Evolutionary conservation across 2,329 filamentous ascomycete genomes (phyloP).

Genomic region (Biscogniauxia sp.): DNA sequence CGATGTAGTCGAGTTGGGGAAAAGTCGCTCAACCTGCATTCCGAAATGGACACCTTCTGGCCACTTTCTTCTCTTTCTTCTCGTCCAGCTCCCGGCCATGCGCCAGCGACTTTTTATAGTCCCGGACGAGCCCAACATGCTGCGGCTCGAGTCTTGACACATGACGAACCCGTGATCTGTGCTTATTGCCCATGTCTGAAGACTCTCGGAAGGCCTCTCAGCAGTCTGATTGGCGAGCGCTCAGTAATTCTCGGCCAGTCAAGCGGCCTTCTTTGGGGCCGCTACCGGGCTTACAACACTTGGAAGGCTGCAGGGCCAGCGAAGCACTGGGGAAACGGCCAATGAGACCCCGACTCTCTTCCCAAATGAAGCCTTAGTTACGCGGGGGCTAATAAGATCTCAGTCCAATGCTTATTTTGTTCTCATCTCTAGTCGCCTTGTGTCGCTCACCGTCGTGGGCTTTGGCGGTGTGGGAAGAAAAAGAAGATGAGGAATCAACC

Average conservation of each 20-base stretch:
- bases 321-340: slow-evolving; percentile 22
- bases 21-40: slow-evolving; percentile 7
- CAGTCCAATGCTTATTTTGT: slow-evolving; percentile 23
- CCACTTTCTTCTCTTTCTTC: slow-evolving; percentile 1
- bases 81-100: slow-evolving; percentile 4
- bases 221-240: slow-evolving; percentile 33
- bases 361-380: slow-evolving; percentile 18
- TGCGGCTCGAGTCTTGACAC: slow-evolving; percentile 29
- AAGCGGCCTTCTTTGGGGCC: slow-evolving; percentile 23
- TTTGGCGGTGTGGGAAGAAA: slow-evolving; percentile 2
- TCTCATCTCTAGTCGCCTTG: slow-evolving; percentile 18
- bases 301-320: slow-evolving; percentile 25
- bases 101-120: slow-evolving; percentile 15
- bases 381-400: slow-evolving; percentile 28
- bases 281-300: slow-evolving; percentile 24
- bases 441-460: slow-evolving; percentile 7
- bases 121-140: slow-evolving; percentile 13
- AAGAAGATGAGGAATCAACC: background rate
- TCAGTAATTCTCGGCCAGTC: slow-evolving; percentile 28
- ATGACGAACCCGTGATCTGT: slow-evolving; percentile 36
- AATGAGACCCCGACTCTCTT: slow-evolving; percentile 21
- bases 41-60: slow-evolving; percentile 11
- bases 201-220: slow-evolving; percentile 20
- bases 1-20: slow-evolving; percentile 9
- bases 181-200: slow-evolving; percentile 28